Evolutionary conservation across 2,329 filamentous ascomycete genomes (phyloP).

Genomic region (Trichoderma oligosporum): DNA sequence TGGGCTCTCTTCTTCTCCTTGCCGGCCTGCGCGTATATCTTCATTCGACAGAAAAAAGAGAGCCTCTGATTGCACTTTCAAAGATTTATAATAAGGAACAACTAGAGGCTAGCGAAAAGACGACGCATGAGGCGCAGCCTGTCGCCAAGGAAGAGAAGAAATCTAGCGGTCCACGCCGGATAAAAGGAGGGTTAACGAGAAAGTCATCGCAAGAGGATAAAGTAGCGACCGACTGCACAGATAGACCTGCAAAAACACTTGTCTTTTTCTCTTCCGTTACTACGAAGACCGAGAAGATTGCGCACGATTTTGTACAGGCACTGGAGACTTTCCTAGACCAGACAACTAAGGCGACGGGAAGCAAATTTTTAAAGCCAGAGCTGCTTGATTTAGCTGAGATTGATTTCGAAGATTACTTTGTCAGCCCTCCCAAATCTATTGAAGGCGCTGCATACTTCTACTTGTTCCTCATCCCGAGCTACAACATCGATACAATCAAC

Average conservation of each 20-base stretch:
- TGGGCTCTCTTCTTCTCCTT: constrained; percentile 38
- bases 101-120: constrained; percentile 1
- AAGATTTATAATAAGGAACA: constrained; percentile 32
- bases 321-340: constrained; percentile 51
- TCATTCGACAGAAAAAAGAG: constrained; percentile 34
- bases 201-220: constrained; percentile 29
- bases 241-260: constrained; percentile 61
- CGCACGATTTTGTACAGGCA: constrained; percentile 57
- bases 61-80: constrained; percentile 37
- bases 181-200: constrained; percentile 42
- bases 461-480: constrained; percentile 79
- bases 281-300: constrained; percentile 73
- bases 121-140: constrained; percentile 16
- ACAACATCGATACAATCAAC: constrained; percentile 91
- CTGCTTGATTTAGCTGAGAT: constrained; percentile 77
- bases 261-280: constrained; percentile 90
- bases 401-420: constrained; percentile 91
- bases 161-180: constrained; percentile 45
- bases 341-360: constrained; percentile 39
- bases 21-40: constrained; percentile 42
- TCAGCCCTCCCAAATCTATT: constrained; percentile 63
- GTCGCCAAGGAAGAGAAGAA: constrained; percentile 31
- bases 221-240: constrained; percentile 27
- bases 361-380: constrained; percentile 53
- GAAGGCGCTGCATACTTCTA: constrained; percentile 68